Base-by-base conservation (phyloP, 306 rosid species). In the Boehmeria nivea region DNA sequence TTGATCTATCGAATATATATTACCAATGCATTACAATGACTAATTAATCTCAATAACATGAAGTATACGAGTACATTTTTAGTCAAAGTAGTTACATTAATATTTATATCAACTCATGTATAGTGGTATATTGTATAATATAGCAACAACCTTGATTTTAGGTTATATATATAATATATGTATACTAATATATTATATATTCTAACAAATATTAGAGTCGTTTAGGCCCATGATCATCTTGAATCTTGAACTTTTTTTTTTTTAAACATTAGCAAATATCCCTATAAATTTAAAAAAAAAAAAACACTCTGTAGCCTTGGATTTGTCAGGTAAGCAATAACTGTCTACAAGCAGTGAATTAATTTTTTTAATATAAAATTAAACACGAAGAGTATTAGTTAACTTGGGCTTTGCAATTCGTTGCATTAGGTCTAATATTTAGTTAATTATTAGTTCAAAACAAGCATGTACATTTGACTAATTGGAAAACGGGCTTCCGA, bases 371-470 rank as follows among this genome's bases (percentile, higher is more conserved):
- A 7, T 19, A n/a, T 33, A 33, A 1, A 17, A 34, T 34, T 21
- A 49, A 21, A 25, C 19, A 49, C 11, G n/a, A n/a, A n/a, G n/a
- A 4, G 5, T 11, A 40, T 40, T 40, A 50, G 43, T 54, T 54
- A 17, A 54, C 59, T 54, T 31, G 43, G 59, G 44, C 39, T 54
- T 54, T 22, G 28, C 63, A 58, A 42, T 57, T 24, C 51, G 38
- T 24, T 57, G 63, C 51, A 57, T 42, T 17, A 40, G 16, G 63
- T 57, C 63, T 19, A 54, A 6, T 34, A 6, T 34, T 20, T 37
- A 21, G 46, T 36, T 37, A n/a, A 17, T 54, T 57, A 37, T 8
- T 57, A 12, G 24, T 12, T 36, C 15, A 18, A 20, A 12, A 16
- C 13, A 54, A 33, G 22, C 24, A 11, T 11, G 31, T 12, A 45